Conservation (phyloP, 2,329 filamentous ascomycete species). For the Epichloe elymi region DNA sequence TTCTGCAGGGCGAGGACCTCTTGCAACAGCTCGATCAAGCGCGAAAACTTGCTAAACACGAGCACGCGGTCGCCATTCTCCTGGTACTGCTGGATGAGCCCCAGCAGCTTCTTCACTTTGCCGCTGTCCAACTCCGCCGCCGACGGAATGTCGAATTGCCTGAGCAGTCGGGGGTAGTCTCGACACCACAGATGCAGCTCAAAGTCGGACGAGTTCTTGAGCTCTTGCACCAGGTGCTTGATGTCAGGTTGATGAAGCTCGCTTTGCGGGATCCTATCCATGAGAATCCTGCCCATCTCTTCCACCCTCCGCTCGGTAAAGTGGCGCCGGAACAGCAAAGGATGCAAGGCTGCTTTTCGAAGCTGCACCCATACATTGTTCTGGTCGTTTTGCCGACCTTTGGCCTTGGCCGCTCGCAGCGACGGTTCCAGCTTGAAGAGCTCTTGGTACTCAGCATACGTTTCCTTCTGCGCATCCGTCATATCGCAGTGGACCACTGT, state of each 20-base stretch:
- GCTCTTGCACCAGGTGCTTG: slow-evolving; percentile 40
- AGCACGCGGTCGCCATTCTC: slow-evolving; percentile 74
- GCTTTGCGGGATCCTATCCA: slow-evolving; percentile 50
- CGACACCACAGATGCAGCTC: slow-evolving; percentile 53
- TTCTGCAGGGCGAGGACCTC: slow-evolving; percentile 61
- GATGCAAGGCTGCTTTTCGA: slow-evolving; percentile 84
- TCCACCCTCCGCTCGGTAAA: slow-evolving; percentile 64
- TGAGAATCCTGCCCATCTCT: slow-evolving; percentile 64
- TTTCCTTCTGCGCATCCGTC: slow-evolving; percentile 53
- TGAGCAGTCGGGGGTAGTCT: slow-evolving; percentile 40
- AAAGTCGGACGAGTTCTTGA: slow-evolving; percentile 48
- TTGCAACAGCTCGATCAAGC: slow-evolving; percentile 80
- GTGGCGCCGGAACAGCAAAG: slow-evolving; percentile 69
- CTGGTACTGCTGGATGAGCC: slow-evolving; percentile 60
- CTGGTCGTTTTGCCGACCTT: slow-evolving; percentile 36
- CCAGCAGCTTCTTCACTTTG: slow-evolving; percentile 71
- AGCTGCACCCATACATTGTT: slow-evolving; percentile 79
- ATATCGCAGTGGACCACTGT: slow-evolving; percentile 73
- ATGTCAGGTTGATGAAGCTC: slow-evolving; percentile 40
- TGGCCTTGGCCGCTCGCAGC: slow-evolving; percentile 34
- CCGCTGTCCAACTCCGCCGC: slow-evolving; percentile 51
- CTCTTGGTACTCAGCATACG: slow-evolving; percentile 55
- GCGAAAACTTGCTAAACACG: slow-evolving; percentile 87
- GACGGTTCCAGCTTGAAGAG: slow-evolving; percentile 52
- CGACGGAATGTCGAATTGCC: slow-evolving; percentile 38